Percentiles rank a stretch among this genome's conserved stretches.
Evolutionary conservation across 768 basidiomycete genomes (phyloP).

Genomic region (Suillus bovinus): DNA sequence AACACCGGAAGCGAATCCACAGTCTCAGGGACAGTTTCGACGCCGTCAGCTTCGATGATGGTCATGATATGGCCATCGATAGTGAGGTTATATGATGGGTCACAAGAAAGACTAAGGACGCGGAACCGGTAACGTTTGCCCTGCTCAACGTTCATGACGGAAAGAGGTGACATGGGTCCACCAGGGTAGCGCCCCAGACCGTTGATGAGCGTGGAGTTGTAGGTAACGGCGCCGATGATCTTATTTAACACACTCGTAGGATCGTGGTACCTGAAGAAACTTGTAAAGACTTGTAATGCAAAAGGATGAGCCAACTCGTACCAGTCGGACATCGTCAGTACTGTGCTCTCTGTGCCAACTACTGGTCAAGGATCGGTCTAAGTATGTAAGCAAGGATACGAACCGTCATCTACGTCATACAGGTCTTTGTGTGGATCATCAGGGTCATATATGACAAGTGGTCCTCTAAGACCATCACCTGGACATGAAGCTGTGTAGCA

Average conservation of each 20-base stretch:
- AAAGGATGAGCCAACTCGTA: conserved; percentile 22
- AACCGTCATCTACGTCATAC: conserved; percentile 51
- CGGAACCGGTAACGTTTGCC: conserved; percentile 44
- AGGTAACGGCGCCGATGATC: conserved; percentile 19
- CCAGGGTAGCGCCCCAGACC: conserved; percentile 41
- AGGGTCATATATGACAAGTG: conserved; percentile 48
- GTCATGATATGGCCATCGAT: conserved; percentile 38
- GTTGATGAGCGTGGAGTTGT: conserved; percentile 45
- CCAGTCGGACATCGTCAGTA: conserved; percentile 49
- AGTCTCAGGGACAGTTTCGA: conserved; percentile 30
- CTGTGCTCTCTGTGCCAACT: conserved; percentile 36
- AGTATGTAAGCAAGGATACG: conserved; percentile 2
- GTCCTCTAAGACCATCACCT: conserved; percentile 42
- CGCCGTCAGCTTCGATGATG: conserved; percentile 47
- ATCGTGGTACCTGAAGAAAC: conserved; percentile 27
- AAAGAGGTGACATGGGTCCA: conserved; percentile 34
- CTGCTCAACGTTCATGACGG: conserved; percentile 39
- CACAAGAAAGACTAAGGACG: conserved; percentile 36
- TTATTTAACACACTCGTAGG: conserved; percentile 16
- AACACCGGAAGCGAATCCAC: conserved; percentile 45
- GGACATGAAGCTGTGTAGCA: background rate
- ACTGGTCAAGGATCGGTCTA: background rate
- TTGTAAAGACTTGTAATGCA: background rate
- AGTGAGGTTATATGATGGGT: conserved; percentile 32
- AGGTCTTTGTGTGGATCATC: conserved; percentile 41